Evolutionary conservation across 2,329 filamentous ascomycete genomes (phyloP).

Genomic region (Cercospora sp.): DNA sequence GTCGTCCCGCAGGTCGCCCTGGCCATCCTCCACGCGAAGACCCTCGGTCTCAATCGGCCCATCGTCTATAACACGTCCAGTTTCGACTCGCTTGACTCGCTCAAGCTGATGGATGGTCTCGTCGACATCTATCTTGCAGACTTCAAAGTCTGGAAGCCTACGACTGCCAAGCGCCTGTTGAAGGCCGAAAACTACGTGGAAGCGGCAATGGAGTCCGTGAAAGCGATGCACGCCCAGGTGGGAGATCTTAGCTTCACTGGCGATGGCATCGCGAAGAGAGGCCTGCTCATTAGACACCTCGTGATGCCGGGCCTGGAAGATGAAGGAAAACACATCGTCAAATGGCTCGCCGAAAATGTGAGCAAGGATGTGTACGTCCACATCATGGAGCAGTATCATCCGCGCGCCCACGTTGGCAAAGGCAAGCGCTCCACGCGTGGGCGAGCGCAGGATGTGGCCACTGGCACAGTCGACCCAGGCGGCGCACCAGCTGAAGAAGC

Average conservation of each 20-base stretch:
- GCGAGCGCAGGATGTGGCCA: slow-evolving; percentile 31
- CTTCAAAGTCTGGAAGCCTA: slow-evolving; percentile 76
- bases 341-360: slow-evolving; percentile 71
- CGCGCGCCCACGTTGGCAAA: slow-evolving; percentile 79
- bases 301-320: slow-evolving; percentile 80
- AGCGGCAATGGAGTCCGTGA: slow-evolving; percentile 73
- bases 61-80: slow-evolving; percentile 84
- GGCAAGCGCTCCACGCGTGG: slow-evolving; percentile 44
- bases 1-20: slow-evolving; percentile 80
- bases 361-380: slow-evolving; percentile 76
- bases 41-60: slow-evolving; percentile 68
- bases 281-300: slow-evolving; percentile 73
- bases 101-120: slow-evolving; percentile 72
- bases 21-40: slow-evolving; percentile 70
- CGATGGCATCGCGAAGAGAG: slow-evolving; percentile 77
- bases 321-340: slow-evolving; percentile 72
- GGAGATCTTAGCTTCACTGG: slow-evolving; percentile 79
- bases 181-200: slow-evolving; percentile 76
- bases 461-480: slow-evolving; percentile 35
- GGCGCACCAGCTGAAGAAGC: slow-evolving; percentile 31
- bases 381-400: slow-evolving; percentile 87
- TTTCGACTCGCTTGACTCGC: slow-evolving; percentile 72
- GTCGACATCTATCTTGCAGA: slow-evolving; percentile 87
- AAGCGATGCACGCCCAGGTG: slow-evolving; percentile 77
- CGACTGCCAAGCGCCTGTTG: slow-evolving; percentile 67